Conservation (phyloP, 805 yeast species). For the Yamadazyma kitorensis region DNA sequence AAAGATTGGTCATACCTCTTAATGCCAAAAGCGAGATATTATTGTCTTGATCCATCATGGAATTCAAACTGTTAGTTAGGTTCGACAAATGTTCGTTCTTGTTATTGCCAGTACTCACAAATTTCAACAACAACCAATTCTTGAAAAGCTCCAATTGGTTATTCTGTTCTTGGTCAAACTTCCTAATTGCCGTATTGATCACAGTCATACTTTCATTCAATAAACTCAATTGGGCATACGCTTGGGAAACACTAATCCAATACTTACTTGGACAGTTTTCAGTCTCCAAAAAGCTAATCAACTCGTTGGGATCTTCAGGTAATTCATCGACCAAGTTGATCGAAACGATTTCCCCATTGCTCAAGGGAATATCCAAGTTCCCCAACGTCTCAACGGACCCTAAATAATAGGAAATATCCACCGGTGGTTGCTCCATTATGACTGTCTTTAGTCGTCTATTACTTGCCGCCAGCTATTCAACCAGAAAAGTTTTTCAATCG, state of each 20-base stretch:
- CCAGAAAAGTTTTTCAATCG: too few relatives aligned
- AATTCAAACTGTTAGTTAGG: slow-evolving; percentile 4
- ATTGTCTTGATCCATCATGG: slow-evolving; percentile 5
- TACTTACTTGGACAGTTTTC: slow-evolving; percentile 73
- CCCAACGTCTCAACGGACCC: slow-evolving; percentile 27
- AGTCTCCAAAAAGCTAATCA: slow-evolving; percentile 72
- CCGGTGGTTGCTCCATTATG: slow-evolving; percentile 11
- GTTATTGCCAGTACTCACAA: slow-evolving; percentile 25
- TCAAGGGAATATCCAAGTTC: slow-evolving; percentile 65
- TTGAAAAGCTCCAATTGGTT: slow-evolving; percentile 4
- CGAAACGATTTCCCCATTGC: slow-evolving; percentile 78
- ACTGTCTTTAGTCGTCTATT: too few relatives aligned
- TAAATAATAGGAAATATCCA: slow-evolving; percentile 32
- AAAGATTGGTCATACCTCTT: slow-evolving; percentile 63
- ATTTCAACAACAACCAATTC: slow-evolving; percentile 62
- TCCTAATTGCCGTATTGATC: slow-evolving; percentile 50
- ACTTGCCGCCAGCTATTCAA: too few relatives aligned
- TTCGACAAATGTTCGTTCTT: slow-evolving; percentile 20
- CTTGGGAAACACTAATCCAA: slow-evolving; percentile 84
- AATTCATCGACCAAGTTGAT: slow-evolving; percentile 77
- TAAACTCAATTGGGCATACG: slow-evolving; percentile 65
- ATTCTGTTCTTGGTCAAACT: slow-evolving; percentile 5
- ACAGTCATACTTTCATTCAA: slow-evolving; percentile 63
- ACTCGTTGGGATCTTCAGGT: slow-evolving; percentile 86
- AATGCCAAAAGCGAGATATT: slow-evolving; percentile 6